phyloP scores from a whole-genome alignment of 805 yeast species.

The Dipodascus geniculatus region DNA sequence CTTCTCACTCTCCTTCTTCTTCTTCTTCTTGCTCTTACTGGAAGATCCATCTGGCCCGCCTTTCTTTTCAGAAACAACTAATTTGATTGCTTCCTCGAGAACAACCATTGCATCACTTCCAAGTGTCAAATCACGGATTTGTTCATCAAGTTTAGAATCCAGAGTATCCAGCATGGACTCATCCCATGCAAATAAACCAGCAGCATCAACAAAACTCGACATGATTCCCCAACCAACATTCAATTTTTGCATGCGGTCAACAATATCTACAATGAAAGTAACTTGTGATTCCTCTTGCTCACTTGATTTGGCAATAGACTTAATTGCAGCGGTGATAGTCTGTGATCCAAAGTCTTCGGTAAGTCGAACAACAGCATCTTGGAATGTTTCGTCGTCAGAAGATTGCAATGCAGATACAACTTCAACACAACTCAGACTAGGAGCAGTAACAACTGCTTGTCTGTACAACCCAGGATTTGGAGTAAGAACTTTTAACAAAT shows the following conservation, averaged over 20 bases:
- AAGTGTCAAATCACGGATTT: constrained; percentile 29
- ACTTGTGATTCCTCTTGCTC: constrained; percentile 10
- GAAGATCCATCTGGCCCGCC: neutral
- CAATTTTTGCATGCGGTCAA: constrained; percentile 34
- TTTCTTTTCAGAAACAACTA: neutral
- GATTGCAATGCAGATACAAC: constrained; percentile 42
- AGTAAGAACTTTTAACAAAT: constrained; percentile 41
- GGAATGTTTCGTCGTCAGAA: constrained; percentile 48
- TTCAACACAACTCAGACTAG: constrained; percentile 52
- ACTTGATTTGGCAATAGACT: constrained; percentile 23
- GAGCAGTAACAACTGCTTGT: constrained; percentile 74
- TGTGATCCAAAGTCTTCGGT: constrained; percentile 51
- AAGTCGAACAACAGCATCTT: constrained; percentile 56
- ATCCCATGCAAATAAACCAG: constrained; percentile 59
- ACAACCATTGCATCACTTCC: neutral
- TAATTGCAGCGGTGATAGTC: constrained; percentile 19
- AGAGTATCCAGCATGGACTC: constrained; percentile 37
- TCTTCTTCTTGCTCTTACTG: neutral
- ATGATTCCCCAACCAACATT: constrained; percentile 51
- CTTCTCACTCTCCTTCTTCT: neutral
- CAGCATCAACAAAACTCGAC: constrained; percentile 56
- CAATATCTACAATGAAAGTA: constrained; percentile 20
- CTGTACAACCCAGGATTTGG: constrained; percentile 54
- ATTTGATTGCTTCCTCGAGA: neutral
- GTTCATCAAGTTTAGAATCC: constrained; percentile 33